A percentile compares a stretch with the other conserved stretches of the same genome.
Evolutionary conservation across 2,329 filamentous ascomycete genomes (phyloP).

Genomic region (Bimuria novae-zelandiae): DNA sequence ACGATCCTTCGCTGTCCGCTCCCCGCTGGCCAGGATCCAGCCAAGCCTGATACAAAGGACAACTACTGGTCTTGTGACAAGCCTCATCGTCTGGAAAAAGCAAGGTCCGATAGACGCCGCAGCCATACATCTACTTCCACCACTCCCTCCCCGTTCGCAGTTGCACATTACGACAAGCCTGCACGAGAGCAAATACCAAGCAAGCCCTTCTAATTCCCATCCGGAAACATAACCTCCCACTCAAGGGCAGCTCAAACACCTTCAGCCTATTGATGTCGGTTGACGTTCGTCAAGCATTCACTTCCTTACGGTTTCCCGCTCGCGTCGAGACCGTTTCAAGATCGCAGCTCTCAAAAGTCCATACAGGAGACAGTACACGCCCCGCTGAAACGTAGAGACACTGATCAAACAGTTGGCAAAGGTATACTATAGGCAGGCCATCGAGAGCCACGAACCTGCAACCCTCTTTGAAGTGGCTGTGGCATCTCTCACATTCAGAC

Average conservation of each 20-base stretch:
- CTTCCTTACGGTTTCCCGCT: slow-evolving; percentile 60
- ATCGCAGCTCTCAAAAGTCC: slow-evolving; percentile 60
- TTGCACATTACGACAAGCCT: slow-evolving; percentile 27
- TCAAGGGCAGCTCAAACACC: slow-evolving; percentile 36
- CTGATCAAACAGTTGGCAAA: slow-evolving; percentile 27
- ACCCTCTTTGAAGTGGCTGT: slow-evolving; percentile 28
- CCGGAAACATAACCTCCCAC: slow-evolving; percentile 17
- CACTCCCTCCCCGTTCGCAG: slow-evolving; percentile 23
- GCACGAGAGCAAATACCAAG: slow-evolving; percentile 19
- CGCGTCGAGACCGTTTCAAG: slow-evolving; percentile 61
- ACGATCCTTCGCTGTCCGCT: slow-evolving; percentile 27
- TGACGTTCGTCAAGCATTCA: slow-evolving; percentile 59
- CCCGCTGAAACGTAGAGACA: slow-evolving; percentile 49
- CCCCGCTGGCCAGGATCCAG: slow-evolving; percentile 21
- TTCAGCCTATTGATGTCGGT: slow-evolving; percentile 60
- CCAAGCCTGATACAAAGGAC: slow-evolving; percentile 39
- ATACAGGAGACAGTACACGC: slow-evolving; percentile 58
- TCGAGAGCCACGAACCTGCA: slow-evolving; percentile 36
- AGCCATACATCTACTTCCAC: slow-evolving; percentile 30
- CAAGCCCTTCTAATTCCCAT: slow-evolving; percentile 25
- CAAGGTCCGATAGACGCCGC: slow-evolving; percentile 21
- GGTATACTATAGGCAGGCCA: slow-evolving; percentile 46
- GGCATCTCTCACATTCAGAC: slow-evolving; percentile 32
- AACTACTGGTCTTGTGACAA: slow-evolving; percentile 43
- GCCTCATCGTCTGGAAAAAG: slow-evolving; percentile 25